Base-by-base conservation (phyloP, 108 stramenopile species). In the Cyclotella atomus region DNA sequence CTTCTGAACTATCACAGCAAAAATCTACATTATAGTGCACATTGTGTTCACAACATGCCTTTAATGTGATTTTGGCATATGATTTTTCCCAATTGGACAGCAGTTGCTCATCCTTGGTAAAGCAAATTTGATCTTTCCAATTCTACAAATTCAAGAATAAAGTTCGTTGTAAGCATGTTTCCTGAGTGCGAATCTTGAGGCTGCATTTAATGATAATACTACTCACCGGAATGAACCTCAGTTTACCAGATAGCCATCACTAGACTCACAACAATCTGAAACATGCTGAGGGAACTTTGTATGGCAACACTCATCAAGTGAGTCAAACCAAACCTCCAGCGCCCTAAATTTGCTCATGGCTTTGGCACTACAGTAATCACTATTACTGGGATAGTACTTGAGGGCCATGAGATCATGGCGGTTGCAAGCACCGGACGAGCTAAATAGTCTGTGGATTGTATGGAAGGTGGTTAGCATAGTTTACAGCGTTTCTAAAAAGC, bases 31-130 rank as follows among this genome's bases (percentile, higher is more conserved):
- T 29, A 55, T 29, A 55, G 16, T 55, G 17, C 54, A 55, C 28
- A 27, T 55, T 6, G 28, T 55, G 54, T 5, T 55, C 54, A 55
- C 54, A 55, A 55, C 54, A 55, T 28, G 24, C 54, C 28, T 27
- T 24, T 16, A 55, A 5, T 6, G 27, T 55, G 4, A 5, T 28
- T 16, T 55, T 55, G 4, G 54, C 6, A 28, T 15, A 55, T 8
- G 6, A 3, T 9, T 17, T 23, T 27, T 55, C 54, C 54, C 54
- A 55, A 25, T 28, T 27, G 8, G 54, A 23, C 54, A 55, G 4
- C 21, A 55, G 3, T 6, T 28, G 24, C 25, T 29, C 28, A 55
- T 55, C 54, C 25, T 55, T 55, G 6, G 25, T 6, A 15, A 16
- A 55, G 16, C 54, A 55, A 55, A 55, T 55, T 55, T 55, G 24